Conservation (phyloP, 2,329 filamentous ascomycete genomes). For the Phaeosphaeria sp. region DNA sequence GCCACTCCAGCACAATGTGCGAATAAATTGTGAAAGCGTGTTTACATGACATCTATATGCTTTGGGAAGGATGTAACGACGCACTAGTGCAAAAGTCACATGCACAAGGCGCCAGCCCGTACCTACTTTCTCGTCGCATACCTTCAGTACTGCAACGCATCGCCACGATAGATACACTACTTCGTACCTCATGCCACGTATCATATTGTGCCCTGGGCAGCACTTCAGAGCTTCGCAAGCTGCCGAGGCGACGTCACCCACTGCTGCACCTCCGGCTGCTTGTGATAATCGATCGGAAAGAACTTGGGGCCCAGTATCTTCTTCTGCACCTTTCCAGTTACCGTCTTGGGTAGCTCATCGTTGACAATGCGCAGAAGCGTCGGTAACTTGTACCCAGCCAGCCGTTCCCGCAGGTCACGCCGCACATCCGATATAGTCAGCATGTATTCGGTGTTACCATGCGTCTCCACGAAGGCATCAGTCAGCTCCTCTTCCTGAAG, state of each 20-base stretch:
- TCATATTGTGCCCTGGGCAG: neutral
- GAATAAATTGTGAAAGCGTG: too few species aligned
- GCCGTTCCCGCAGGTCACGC: conserved; percentile 51
- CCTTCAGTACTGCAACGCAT: neutral
- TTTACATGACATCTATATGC: neutral
- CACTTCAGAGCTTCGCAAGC: conserved; percentile 29
- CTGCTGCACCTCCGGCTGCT: conserved; percentile 35
- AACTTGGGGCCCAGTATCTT: conserved; percentile 51
- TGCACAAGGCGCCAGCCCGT: too few species aligned
- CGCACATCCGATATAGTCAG: conserved; percentile 52
- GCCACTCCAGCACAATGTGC: too few species aligned
- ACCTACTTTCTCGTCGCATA: neutral
- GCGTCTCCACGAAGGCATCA: conserved; percentile 20
- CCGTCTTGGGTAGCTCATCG: conserved; percentile 57
- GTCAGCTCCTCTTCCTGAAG: conserved; percentile 44
- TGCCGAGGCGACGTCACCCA: conserved; percentile 26
- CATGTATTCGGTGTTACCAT: conserved; percentile 18
- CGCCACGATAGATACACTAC: neutral
- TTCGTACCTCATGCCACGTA: neutral
- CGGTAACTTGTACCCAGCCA: conserved; percentile 58
- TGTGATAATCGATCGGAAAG: conserved; percentile 41
- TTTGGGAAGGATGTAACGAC: neutral
- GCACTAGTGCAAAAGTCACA: conserved; percentile 1
- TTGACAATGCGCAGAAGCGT: conserved; percentile 54
- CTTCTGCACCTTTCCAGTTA: conserved; percentile 60